A percentile compares a stretch with the other conserved stretches of the same genome.
Conservation (phyloP, 371 early-diverging fungal species). For the Mucor ambiguus region DNA sequence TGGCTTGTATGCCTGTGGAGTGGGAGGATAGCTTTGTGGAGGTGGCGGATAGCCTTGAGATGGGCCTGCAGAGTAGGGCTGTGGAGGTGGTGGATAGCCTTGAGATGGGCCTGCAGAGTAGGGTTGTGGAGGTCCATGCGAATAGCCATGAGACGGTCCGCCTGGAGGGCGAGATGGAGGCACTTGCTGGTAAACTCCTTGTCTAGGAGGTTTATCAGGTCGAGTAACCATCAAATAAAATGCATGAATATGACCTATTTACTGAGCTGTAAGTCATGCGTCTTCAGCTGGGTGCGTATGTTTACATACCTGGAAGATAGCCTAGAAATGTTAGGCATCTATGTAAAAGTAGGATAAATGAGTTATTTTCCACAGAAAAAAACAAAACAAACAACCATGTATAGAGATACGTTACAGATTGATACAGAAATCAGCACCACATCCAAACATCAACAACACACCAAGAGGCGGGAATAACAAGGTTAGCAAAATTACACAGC, state of each 20-base stretch:
- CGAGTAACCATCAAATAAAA: conserved; percentile 28
- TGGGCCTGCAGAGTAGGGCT: not conserved
- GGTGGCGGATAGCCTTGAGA: not conserved
- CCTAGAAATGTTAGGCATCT: conserved; percentile 27
- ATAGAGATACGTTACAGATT: conserved; percentile 23
- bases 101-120: not conserved
- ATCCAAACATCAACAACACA: conserved; percentile 29
- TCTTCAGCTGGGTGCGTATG: not conserved
- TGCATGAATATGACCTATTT: conserved; percentile 29
- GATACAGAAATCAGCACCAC: conserved; percentile 31
- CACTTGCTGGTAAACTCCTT: not conserved
- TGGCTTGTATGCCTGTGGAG: not conserved
- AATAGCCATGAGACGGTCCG: not conserved
- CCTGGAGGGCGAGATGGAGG: not conserved
- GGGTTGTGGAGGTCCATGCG: not conserved
- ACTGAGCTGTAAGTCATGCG: not conserved
- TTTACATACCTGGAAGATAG: conserved; percentile 22
- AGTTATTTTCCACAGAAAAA: not conserved
- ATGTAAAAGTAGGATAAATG: conserved; percentile 3
- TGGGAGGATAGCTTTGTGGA: not conserved
- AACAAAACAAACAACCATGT: not conserved
- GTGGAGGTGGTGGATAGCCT: not conserved
- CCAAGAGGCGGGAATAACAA: conserved; percentile 31
- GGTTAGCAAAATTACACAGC: conserved; percentile 17
- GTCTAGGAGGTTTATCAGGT: not conserved